Base-by-base conservation (phyloP, 768 basidiomycete species). In the Antrodiella citrinella region DNA sequence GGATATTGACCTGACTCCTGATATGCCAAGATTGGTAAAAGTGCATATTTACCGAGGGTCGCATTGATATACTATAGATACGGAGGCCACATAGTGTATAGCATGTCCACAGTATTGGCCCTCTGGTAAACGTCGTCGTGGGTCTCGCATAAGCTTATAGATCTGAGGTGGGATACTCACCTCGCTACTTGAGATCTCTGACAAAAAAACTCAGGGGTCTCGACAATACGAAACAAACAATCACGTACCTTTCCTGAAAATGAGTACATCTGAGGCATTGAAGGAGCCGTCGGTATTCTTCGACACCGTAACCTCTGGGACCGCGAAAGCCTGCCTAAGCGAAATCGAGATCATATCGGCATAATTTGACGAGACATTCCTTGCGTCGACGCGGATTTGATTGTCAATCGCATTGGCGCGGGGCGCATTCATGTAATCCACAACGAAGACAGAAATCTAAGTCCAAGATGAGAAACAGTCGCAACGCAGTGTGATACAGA, bases 131-230 rank as follows among this genome's bases (percentile, higher is more conserved):
- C 50, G 15, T 47, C 25, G 40, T 38, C 44, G 30, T 35, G 24
- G n/a, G n/a, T n/a, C 30, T 51, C 19, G 44, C 24, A 11, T 45
- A 47, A 44, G 53, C n/a, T n/a, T 11, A 21, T 45, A 30, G 38
- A 26, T 19, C 26, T 13, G n/a, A 22, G n/a, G n/a, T n/a, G n/a
- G n/a, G n/a, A n/a, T n/a, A 50, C 75, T 49, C 55, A 83, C 77
- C 21, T 75, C 80, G 48, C 77, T 72, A 51, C 78, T 80, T 2
- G 80, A 80, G 13, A 81, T 82, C 62, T 81, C 79, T 76, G 49
- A 35, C 9, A 48, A 23, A n/a, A n/a, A n/a, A n/a, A n/a, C n/a
- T n/a, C n/a, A n/a, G n/a, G n/a, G n/a, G n/a, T n/a, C n/a, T n/a
- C n/a, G n/a, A n/a, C n/a, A n/a, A n/a, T n/a, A n/a, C n/a, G n/a